Base-by-base conservation (phyloP, 2,329 filamentous ascomycete species). In the Lojkania enalia region DNA sequence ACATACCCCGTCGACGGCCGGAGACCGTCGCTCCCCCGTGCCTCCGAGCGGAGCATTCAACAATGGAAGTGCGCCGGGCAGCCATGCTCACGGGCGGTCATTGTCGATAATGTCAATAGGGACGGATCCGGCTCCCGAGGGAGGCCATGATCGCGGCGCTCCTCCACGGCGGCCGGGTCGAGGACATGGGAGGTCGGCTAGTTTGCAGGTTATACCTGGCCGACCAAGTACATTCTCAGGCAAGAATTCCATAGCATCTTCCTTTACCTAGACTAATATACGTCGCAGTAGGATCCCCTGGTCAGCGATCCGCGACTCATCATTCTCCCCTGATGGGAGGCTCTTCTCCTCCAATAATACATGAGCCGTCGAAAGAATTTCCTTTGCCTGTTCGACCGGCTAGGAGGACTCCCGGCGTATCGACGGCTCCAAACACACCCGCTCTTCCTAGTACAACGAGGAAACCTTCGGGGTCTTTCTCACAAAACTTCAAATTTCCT, bases 131-230 rank as follows among this genome's bases (percentile, higher is more conserved):
- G 61, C 63, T 13, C 61, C 59, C 1, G 66, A 67, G 27, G 52
- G 47, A 18, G 64, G 57, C 38, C 55, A 63, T 39, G 59, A 66
- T 16, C 48, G 61, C 13, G 48, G 54, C 19, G 44, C 52, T 23
- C 48, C 57, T 3, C 55, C 61, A 7, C 63, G 64, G 39, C 77
- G 82, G 40, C 79, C 82, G 15, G 64, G 62, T 14, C 82, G 83
- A 57, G 81, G 85, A 3, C 90, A 96, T 74, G 83, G 78, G 36
- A 80, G 90, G 40, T 90, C 90, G 27, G 83, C 88, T 18, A 96
- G 90, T 73, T 72, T 95, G 48, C 90, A 95, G 66, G 86, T 92
- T 54, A 66, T 82, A 51, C 75, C 83, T 35, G 77, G 64, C 40
- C 54, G 63, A 20, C 65, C 61, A 35, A 65, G 53, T 39, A 56